Conservation (phyloP, 139 green algal species). For the Closterium sp. region DNA sequence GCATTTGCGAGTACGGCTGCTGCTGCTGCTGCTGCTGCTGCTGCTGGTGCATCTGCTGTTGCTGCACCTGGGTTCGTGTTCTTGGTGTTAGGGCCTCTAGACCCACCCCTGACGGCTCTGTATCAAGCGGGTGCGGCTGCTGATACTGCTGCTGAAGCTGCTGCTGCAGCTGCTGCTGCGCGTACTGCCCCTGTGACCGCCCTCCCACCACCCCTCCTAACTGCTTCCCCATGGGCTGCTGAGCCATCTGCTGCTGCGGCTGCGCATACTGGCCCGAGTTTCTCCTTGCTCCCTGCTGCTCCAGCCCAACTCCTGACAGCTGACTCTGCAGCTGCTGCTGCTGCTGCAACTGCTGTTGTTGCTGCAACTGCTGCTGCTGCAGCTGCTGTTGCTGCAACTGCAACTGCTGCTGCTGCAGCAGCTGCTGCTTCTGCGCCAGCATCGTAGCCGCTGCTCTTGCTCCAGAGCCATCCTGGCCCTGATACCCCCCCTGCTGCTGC, state of each 20-base stretch:
- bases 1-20: not conserved
- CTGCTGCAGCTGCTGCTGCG: too few species aligned
- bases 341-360: not conserved
- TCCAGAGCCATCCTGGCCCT: not conserved
- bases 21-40: not conserved
- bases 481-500: conserved; percentile 20
- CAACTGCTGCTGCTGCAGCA: conserved; percentile 1
- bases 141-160: not conserved
- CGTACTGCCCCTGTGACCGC: not conserved
- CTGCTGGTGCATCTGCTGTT: too few species aligned
- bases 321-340: not conserved
- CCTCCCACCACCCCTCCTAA: not conserved
- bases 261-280: not conserved
- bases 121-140: not conserved
- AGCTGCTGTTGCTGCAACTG: not conserved
- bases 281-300: not conserved
- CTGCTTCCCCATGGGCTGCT: not conserved
- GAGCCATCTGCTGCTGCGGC: not conserved
- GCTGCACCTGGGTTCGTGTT: not conserved
- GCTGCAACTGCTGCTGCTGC: not conserved
- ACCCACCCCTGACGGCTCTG: not conserved
- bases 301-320: not conserved
- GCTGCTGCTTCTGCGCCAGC: not conserved
- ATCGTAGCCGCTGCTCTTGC: not conserved
- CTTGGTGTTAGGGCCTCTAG: not conserved